These are phyloP conservation scores for Auricularia sp. DNA, from an alignment of 768 basidiomycete species.

Conservation along the genomic window DNA sequence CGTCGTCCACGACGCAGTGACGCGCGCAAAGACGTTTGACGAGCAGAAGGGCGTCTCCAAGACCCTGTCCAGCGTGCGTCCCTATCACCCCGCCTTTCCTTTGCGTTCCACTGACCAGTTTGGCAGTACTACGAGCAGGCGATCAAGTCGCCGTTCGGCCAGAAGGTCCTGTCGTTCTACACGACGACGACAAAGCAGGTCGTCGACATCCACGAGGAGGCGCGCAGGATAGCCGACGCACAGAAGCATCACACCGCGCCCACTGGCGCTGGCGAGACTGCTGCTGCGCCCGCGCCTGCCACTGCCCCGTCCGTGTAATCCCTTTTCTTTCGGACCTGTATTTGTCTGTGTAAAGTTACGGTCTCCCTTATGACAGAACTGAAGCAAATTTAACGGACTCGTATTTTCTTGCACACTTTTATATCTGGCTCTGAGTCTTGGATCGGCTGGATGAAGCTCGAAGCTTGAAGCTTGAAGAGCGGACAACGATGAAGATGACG, in stretches of 20 bases:
- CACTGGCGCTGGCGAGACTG: background rate
- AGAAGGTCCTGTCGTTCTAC: slow-evolving; percentile 71
- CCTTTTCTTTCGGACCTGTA: background rate
- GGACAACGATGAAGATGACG: too few relatives aligned
- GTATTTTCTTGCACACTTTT: too few relatives aligned
- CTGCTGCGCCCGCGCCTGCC: background rate
- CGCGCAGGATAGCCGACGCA: slow-evolving; percentile 60
- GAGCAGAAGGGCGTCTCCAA: slow-evolving; percentile 71
- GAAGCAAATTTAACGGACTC: too few relatives aligned
- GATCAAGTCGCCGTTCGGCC: slow-evolving; percentile 63
- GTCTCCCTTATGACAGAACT: too few relatives aligned
- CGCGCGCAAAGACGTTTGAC: slow-evolving; percentile 66
- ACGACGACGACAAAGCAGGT: slow-evolving; percentile 83
- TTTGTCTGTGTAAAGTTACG: too few relatives aligned
- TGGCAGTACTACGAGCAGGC: slow-evolving; percentile 78
- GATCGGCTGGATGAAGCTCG: too few relatives aligned
- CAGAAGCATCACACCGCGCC: slow-evolving; percentile 31
- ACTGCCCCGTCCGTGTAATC: background rate
- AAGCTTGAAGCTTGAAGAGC: too few relatives aligned
- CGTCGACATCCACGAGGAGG: slow-evolving; percentile 88
- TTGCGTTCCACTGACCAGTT: too few relatives aligned
- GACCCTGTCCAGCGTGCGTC: slow-evolving; percentile 52
- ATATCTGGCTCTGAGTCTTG: too few relatives aligned
- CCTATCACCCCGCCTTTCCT: background rate
- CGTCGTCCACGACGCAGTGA: slow-evolving; percentile 50